Base-by-base conservation (phyloP, 148 eudicot genomes). In the Cornus florida region DNA sequence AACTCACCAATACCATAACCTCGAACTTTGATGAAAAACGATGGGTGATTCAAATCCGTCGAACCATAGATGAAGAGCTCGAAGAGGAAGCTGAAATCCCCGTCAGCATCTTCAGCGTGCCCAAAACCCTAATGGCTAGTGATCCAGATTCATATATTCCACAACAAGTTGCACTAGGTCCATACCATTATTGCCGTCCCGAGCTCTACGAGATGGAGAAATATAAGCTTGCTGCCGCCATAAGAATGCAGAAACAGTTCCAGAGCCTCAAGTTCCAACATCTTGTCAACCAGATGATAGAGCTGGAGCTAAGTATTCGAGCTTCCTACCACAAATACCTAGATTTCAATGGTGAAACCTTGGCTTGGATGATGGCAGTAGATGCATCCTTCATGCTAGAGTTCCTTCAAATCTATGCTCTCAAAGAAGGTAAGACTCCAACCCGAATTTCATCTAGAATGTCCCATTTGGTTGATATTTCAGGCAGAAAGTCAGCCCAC, bases 381-480 rank as follows among this genome's bases (percentile, higher is more conserved):
- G 89, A 87, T 80, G 77, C 74, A 13, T 41, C 81, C 32, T 87
- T 87, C 78, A 50, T 87, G 69, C 75, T 87, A 0, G 78, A 86
- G 33, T 86, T 86, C 39, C 77, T 86, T n/a, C 77, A 72, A 41
- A 62, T 59, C 22, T 64, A 70, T 22, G 53, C 68, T 10, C 33
- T 59, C 43, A 71, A 78, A 46, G 53, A 33, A 13, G 69, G 46
- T 23, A 16, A 12, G n/a, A 16, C 31, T 22, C 22, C 50, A 4
- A 48, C 33, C 12, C 50, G 62, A 39, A 6, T 23, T 46, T 69
- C 50, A 38, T 20, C 73, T 0, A 82, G 78, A 62, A 73, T 78
- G 20, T 62, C 73, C 4, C 71, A 71, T 64, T 67, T 84, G 32
- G 64, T 79, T 16, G 83, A 80, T n/a, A 24, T 33, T 12, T 14